These are phyloP conservation scores for Vanilla planifolia DNA, from an alignment of 106 monocot genomes.

Conservation along the genomic window DNA sequence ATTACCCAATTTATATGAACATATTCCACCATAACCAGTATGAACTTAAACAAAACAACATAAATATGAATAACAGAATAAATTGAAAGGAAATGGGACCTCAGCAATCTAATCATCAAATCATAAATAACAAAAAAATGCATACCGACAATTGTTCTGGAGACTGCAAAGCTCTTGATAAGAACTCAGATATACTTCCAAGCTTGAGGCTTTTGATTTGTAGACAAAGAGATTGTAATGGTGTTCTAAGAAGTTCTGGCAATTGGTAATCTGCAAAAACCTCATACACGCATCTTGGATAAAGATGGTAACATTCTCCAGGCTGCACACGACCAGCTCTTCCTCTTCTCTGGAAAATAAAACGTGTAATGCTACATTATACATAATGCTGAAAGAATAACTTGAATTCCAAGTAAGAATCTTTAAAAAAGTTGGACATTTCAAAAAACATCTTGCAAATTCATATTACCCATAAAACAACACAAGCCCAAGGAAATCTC, in stretches of 20 bases:
- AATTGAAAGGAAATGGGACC: too few relatives aligned
- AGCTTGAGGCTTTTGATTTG: slow-evolving; percentile 94
- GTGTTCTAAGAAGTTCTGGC: slow-evolving; percentile 94
- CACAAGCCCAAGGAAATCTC: not conserved
- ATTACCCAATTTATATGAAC: too few relatives aligned
- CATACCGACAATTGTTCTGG: slow-evolving; percentile 88
- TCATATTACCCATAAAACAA: not conserved
- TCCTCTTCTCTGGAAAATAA: slow-evolving; percentile 73
- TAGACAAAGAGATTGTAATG: slow-evolving; percentile 94
- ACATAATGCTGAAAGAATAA: too few relatives aligned
- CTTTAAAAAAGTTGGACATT: too few relatives aligned
- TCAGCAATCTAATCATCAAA: too few relatives aligned
- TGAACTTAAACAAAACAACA: too few relatives aligned
- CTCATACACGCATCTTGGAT: slow-evolving; percentile 92
- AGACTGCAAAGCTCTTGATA: slow-evolving; percentile 90
- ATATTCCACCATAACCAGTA: too few relatives aligned
- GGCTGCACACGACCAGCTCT: slow-evolving; percentile 98
- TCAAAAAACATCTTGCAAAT: not conserved
- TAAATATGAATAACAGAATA: not conserved
- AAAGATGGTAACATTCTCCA: slow-evolving; percentile 95
- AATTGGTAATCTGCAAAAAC: slow-evolving; percentile 89
- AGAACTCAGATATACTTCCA: slow-evolving; percentile 91
- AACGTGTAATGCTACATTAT: slow-evolving; percentile 2
- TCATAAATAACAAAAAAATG: slow-evolving; percentile 8
- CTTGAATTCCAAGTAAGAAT: not conserved